These are phyloP conservation scores for Gaeumannomyces tritici DNA, from an alignment of 2,329 filamentous ascomycete species.

Conservation along the genomic window DNA sequence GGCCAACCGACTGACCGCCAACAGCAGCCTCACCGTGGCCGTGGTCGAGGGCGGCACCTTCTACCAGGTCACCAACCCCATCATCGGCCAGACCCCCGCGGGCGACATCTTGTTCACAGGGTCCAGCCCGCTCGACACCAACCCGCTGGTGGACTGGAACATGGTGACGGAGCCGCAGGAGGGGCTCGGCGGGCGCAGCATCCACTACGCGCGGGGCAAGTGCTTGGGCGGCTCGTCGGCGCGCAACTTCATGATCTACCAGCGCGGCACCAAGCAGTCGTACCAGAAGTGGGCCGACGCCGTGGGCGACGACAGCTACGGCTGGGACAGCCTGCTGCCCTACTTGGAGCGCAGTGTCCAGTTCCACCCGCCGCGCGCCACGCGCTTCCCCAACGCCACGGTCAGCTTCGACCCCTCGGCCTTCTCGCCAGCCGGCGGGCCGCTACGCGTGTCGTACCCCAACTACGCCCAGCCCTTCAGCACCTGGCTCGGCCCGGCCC, in stretches of 20 bases:
- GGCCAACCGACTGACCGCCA: constrained; percentile 20
- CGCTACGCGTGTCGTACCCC: constrained; percentile 16
- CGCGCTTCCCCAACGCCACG: constrained; percentile 12
- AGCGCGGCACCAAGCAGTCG: constrained; percentile 13
- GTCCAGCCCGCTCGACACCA: constrained; percentile 7
- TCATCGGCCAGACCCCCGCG: constrained; percentile 12
- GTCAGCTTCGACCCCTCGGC: constrained; percentile 16
- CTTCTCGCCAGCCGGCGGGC: constrained; percentile 15
- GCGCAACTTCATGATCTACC: constrained; percentile 18
- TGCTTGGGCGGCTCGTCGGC: constrained; percentile 20
- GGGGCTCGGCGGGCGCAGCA: constrained; percentile 14
- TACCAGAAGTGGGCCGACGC: constrained; percentile 20
- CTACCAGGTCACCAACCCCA: constrained; percentile 16
- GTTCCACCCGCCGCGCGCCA: neutral
- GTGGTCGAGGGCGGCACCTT: constrained; percentile 27
- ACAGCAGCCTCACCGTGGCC: constrained; percentile 21
- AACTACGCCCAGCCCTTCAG: constrained; percentile 15
- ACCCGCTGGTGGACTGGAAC: constrained; percentile 19
- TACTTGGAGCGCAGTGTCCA: constrained; percentile 20
- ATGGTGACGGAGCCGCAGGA: constrained; percentile 15
- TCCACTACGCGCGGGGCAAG: constrained; percentile 27
- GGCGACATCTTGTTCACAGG: constrained; percentile 1
- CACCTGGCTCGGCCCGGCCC: constrained; percentile 16
- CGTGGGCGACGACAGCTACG: constrained; percentile 19
- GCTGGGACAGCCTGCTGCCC: constrained; percentile 18